phyloP scores from a whole-genome alignment of 169 alveolate genomes.

The Plasmodium cynomolgi region DNA sequence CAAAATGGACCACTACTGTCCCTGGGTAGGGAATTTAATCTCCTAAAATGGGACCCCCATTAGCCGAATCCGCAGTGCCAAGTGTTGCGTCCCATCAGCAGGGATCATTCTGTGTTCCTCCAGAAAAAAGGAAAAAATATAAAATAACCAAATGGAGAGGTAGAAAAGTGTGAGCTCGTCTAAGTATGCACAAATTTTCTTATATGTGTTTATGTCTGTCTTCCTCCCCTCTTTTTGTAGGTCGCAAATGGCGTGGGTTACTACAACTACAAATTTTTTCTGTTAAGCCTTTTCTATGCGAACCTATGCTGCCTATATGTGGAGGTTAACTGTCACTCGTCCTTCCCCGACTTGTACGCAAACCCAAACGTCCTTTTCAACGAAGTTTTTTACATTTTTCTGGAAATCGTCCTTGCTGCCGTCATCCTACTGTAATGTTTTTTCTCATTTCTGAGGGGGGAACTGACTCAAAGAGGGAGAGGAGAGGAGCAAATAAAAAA shows the following conservation, averaged over 20 bases:
- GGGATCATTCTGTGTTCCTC: not conserved
- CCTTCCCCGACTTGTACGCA: constrained; percentile 47
- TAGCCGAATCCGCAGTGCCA: not conserved
- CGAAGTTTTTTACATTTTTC: constrained; percentile 48
- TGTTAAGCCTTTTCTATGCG: constrained; percentile 43
- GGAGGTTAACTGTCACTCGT: constrained; percentile 31
- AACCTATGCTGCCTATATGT: constrained; percentile 40
- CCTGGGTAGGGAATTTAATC: constrained; percentile 83
- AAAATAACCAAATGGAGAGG: not conserved
- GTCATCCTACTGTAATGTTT: constrained; percentile 27
- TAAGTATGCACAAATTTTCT: not conserved
- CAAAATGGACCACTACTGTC: constrained; percentile 94
- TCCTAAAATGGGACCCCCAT: not conserved
- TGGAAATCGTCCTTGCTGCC: constrained; percentile 37
- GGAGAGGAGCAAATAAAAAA: not conserved
- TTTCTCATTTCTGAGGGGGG: not conserved
- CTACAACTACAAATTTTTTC: constrained; percentile 69
- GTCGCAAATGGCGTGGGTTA: constrained; percentile 76
- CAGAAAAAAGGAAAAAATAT: too few species aligned
- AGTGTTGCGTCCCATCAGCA: not conserved
- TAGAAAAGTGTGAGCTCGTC: not conserved
- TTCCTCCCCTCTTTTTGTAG: constrained; percentile 22
- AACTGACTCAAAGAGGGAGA: not conserved
- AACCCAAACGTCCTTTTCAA: constrained; percentile 53
- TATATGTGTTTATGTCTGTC: not conserved